phyloP scores from a whole-genome alignment of 306 rosid species.

The Rosa persica region DNA sequence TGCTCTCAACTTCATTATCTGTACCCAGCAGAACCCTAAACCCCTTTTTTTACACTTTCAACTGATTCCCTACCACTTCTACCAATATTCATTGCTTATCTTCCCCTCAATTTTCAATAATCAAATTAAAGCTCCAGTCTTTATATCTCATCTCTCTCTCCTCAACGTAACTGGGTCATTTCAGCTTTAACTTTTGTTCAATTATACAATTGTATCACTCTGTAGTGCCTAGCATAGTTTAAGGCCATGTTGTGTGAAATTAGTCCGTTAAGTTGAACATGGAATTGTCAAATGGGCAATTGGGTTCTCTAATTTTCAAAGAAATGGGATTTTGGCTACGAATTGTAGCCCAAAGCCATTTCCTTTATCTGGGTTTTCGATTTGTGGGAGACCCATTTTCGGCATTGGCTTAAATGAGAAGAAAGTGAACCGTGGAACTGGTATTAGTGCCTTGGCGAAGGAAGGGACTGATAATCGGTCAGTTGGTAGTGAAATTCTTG shows the following conservation, averaged over 20 bases:
- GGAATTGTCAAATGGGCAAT: slow-evolving; percentile 34
- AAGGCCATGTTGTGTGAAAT: neutral
- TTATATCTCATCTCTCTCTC: neutral
- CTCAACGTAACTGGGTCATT: neutral
- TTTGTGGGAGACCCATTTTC: slow-evolving; percentile 38
- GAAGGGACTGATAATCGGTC: slow-evolving; percentile 36
- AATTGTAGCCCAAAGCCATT: slow-evolving; percentile 25
- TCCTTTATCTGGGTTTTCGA: slow-evolving; percentile 33
- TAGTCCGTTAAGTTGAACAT: slow-evolving; percentile 13
- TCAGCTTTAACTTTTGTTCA: neutral
- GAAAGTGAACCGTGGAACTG: slow-evolving; percentile 26
- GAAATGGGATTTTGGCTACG: slow-evolving; percentile 30
- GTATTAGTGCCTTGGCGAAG: slow-evolving; percentile 42
- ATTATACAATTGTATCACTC: neutral
- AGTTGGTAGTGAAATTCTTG: slow-evolving; percentile 34
- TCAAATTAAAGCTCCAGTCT: neutral
- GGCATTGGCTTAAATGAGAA: slow-evolving; percentile 30
- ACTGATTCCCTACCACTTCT: no score
- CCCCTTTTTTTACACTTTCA: neutral
- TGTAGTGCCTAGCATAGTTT: neutral
- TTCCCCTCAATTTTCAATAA: neutral
- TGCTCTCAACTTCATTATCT: no score
- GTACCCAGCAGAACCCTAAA: neutral
- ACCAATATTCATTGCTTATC: neutral
- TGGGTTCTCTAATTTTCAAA: slow-evolving; percentile 43